A percentile compares a stretch with the other conserved stretches of the same genome.
phyloP scores from a whole-genome alignment of 805 yeast genomes.

The Candida jianshihensis region DNA sequence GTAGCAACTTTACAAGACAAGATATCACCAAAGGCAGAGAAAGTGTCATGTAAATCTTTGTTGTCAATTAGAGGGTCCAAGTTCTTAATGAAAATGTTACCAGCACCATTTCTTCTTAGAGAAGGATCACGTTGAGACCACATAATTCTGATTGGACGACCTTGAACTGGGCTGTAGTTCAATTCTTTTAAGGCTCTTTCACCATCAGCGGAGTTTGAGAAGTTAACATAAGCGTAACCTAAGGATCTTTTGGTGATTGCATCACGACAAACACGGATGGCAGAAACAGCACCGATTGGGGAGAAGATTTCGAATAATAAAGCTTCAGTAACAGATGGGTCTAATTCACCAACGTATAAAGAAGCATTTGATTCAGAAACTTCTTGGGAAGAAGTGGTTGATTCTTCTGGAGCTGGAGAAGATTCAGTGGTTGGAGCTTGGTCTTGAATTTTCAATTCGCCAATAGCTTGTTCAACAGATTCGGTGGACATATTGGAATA shows the following conservation, averaged over 20 bases:
- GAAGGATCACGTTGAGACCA: slow-evolving; percentile 99
- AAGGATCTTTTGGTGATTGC: slow-evolving; percentile 94
- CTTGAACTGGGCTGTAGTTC: slow-evolving; percentile 90
- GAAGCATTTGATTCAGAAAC: slow-evolving; percentile 68
- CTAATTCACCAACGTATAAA: slow-evolving; percentile 95
- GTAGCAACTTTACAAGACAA: slow-evolving; percentile 96
- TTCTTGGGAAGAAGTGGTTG: slow-evolving; percentile 28
- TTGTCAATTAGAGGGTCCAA: slow-evolving; percentile 97
- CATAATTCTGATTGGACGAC: slow-evolving; percentile 98
- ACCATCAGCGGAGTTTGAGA: slow-evolving; percentile 82
- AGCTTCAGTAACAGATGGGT: slow-evolving; percentile 89
- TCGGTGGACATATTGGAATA: slow-evolving; percentile 29
- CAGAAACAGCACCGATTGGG: slow-evolving; percentile 89
- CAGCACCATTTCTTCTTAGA: slow-evolving; percentile 88
- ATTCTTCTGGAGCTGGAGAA: slow-evolving; percentile 22
- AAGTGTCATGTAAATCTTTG: slow-evolving; percentile 97
- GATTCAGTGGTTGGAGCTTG: slow-evolving; percentile 10
- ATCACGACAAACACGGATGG: slow-evolving; percentile 98
- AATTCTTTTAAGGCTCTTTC: slow-evolving; percentile 90
- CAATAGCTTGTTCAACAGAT: slow-evolving; percentile 36
- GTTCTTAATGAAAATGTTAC: slow-evolving; percentile 97
- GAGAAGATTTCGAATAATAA: slow-evolving; percentile 90
- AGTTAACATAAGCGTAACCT: slow-evolving; percentile 98
- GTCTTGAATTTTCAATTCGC: slow-evolving; percentile 38
- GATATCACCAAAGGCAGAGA: slow-evolving; percentile 92